Base-by-base conservation (phyloP, 805 yeast genomes). In the Debaryomyces castellii region DNA sequence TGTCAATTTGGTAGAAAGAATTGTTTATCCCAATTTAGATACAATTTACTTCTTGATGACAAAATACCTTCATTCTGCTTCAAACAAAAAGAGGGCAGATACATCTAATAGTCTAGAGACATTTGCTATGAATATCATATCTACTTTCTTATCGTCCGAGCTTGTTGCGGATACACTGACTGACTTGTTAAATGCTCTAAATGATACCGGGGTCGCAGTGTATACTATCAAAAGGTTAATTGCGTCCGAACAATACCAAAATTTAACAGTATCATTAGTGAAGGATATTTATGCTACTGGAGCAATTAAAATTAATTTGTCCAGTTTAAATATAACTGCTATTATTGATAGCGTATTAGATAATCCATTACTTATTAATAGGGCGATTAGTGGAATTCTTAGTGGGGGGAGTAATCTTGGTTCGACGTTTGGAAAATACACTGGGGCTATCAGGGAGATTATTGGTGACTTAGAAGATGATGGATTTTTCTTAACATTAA, bases 121-220 rank as follows among this genome's bases (percentile, higher is more conserved):
- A 5, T 66, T 72, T 44, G 57, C 58, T 34, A 55, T 56, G 5
- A 70, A 70, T 51, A 41, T 66, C 14, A 58, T 58, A 16, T 56
- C 61, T 6, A 42, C 64, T 1, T 49, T 67, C 21, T 55, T 72
- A 41, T 44, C 52, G 27, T 69, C 76, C 1, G 45, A 52, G 18
- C 25, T 64, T 5, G 59, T 69, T 24, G 50, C 51, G 30, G 46
- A 53, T 24, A 53, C 58, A n/a, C 58, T 65, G 41, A 49, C 49
- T n/a, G 69, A 59, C 35, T 45, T 57, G 9, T 51, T 66, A 32
- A 51, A 57, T 37, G 72, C 75, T 8, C 60, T 72, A 45, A 72
- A 72, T 55, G 67, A 70, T 48, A 71, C 77, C 5, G 73, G 71
- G 11, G 57, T 72, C 39, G 66, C 62, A 14, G 68, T 69, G 9